Evolutionary conservation across 2,329 filamentous ascomycete genomes (phyloP).

Genomic region (Hypoxylon sp.): DNA sequence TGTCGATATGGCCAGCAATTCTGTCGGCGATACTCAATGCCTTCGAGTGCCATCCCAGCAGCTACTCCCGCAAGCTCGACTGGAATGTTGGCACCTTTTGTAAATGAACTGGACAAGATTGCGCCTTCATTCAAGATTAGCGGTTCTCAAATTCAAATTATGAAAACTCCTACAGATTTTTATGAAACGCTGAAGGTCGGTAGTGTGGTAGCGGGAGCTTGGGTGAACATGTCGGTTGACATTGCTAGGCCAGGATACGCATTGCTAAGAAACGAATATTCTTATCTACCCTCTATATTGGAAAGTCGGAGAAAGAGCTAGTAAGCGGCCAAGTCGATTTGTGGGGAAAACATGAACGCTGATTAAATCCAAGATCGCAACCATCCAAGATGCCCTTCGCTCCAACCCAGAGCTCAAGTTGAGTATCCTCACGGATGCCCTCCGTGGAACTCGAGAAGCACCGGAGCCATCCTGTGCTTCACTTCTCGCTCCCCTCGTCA

Average conservation of each 20-base stretch:
- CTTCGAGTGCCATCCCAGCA: slow-evolving; percentile 47
- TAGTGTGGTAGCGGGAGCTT: slow-evolving; percentile 12
- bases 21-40: slow-evolving; percentile 59
- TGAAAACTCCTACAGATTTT: slow-evolving; percentile 87
- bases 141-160: slow-evolving; percentile 82
- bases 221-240: slow-evolving; percentile 13
- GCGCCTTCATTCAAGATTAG: slow-evolving; percentile 90
- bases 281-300: slow-evolving; percentile 96
- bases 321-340: slow-evolving; percentile 56
- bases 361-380: slow-evolving; percentile 70
- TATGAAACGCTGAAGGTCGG: slow-evolving; percentile 88
- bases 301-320: slow-evolving; percentile 90
- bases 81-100: slow-evolving; percentile 66
- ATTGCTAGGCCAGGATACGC: slow-evolving; percentile 78
- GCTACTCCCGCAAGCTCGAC: slow-evolving; percentile 51
- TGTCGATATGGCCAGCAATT: slow-evolving; percentile 51
- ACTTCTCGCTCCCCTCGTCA: slow-evolving; percentile 83
- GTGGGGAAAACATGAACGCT: slow-evolving; percentile 22
- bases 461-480: slow-evolving; percentile 90
- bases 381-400: slow-evolving; percentile 79
- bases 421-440: slow-evolving; percentile 90
- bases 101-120: slow-evolving; percentile 84
- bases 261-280: slow-evolving; percentile 85
- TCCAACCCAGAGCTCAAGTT: slow-evolving; percentile 82
- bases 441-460: slow-evolving; percentile 91